These are phyloP conservation scores for Curvularia hawaiiensis DNA, from an alignment of 2,329 filamentous ascomycete species.

Conservation along the genomic window DNA sequence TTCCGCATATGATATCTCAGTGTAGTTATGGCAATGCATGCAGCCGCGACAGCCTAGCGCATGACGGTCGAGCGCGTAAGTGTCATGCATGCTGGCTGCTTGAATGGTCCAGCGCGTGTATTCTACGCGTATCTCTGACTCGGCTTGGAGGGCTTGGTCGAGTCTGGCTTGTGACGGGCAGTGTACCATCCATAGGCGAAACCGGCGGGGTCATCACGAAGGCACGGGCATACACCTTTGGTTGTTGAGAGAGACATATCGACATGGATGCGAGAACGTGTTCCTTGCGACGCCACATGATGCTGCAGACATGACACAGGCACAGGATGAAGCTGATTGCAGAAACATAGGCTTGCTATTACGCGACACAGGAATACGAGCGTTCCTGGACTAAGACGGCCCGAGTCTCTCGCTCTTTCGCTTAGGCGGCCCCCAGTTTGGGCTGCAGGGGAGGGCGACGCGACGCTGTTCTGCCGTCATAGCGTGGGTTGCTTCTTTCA, in stretches of 20 bases:
- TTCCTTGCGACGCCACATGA: slow-evolving; percentile 1
- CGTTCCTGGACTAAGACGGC: slow-evolving; percentile 7
- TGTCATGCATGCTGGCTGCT: background rate
- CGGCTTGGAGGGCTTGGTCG: background rate
- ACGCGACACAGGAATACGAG: slow-evolving; percentile 10
- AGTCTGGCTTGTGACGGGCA: background rate
- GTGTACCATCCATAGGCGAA: background rate
- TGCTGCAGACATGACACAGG: background rate
- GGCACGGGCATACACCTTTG: background rate
- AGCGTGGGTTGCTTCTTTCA: slow-evolving; percentile 18
- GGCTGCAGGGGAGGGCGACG: slow-evolving; percentile 12
- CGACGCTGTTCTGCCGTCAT: slow-evolving; percentile 19
- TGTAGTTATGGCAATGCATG: background rate
- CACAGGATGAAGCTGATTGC: background rate
- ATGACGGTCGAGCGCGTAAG: background rate
- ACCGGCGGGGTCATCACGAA: background rate
- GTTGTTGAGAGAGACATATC: background rate
- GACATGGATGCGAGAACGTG: background rate
- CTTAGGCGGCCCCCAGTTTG: slow-evolving; percentile 16
- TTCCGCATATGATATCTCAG: background rate
- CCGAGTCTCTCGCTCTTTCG: background rate
- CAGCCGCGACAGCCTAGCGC: background rate
- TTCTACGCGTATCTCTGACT: background rate
- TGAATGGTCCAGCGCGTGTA: background rate
- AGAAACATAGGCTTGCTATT: background rate